Base-by-base conservation (phyloP, 257 asterid genomes). In the Nicotiana noctiflora region DNA sequence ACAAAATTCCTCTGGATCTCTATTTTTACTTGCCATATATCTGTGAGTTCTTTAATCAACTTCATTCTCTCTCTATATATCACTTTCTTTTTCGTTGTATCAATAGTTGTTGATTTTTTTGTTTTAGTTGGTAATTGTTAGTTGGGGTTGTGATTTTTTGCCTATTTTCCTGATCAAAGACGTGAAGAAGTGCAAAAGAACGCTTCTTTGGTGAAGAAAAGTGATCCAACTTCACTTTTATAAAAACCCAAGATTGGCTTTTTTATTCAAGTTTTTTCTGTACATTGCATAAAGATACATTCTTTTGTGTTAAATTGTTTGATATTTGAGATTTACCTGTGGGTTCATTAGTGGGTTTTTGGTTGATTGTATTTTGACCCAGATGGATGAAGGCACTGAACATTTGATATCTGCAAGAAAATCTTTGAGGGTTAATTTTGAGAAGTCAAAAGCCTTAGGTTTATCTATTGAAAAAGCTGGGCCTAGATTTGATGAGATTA, bases 401-500 rank as follows among this genome's bases (percentile, higher is more conserved):
- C 76, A 88, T 62, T 86, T 95, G 91, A 53, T 88, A 63, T 85
- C 95, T 61, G 97, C 97, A 34, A 92, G 93, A 81, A 89, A 90
- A 74, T 85, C 87, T 52, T 86, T 95, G 84, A 89, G 88, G 88
- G 86, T 86, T 64, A 91, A 88, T 84, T 85, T 91, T 76, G 97
- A 91, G 75, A 93, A 93, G 83, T 92, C 97, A 14, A 90, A 88
- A 79, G 87, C 90, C 60, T 49, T 93, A 81, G 91, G 87, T 1
- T 67, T 82, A 67, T 87, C 95, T 65, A 81, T 95, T 65, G 94
- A 89, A 76, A 85, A 89, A 86, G 77, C 90, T 29, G 94, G 97
- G 46, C 95, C 92, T 66, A 90, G 98, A 85, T 84, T 95, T 61
- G 87, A 84, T 46, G 98, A 93, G 89, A 95, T 92, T 56, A 87